These are phyloP conservation scores for Tagetes erecta DNA, from an alignment of 129 eudicot genomes.

Conservation along the genomic window DNA sequence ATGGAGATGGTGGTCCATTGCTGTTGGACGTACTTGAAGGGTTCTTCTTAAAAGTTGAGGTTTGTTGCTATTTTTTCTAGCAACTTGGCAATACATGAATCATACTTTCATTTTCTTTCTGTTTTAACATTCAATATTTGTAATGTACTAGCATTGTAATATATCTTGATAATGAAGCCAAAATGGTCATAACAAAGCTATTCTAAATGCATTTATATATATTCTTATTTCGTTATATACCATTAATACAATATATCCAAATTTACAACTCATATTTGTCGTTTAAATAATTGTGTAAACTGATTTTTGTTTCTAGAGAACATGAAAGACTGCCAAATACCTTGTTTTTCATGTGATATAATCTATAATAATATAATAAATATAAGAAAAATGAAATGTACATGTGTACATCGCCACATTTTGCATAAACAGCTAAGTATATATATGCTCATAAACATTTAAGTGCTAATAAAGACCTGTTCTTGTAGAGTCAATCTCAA, in stretches of 20 bases:
- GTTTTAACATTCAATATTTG: neutral
- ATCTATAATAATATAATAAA: no score
- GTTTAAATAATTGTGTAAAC: neutral
- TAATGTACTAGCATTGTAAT: neutral
- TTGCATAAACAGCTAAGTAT: neutral
- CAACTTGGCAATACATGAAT: slow-evolving; percentile 1
- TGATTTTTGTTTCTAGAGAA: slow-evolving; percentile 1
- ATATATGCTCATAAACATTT: slow-evolving; percentile 8
- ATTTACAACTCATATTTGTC: neutral
- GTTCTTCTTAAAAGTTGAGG: slow-evolving; percentile 86
- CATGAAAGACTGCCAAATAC: neutral
- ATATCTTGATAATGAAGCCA: neutral
- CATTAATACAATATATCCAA: neutral
- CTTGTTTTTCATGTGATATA: neutral
- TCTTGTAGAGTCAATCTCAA: slow-evolving; percentile 72
- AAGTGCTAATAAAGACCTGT: slow-evolving; percentile 10
- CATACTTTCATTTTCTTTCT: neutral
- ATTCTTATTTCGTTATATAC: neutral
- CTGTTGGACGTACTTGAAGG: slow-evolving; percentile 93
- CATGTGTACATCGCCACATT: neutral
- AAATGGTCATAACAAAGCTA: neutral
- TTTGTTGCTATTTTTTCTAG: slow-evolving; percentile 28
- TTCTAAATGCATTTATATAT: neutral
- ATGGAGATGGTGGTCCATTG: slow-evolving; percentile 90
- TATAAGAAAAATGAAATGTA: neutral